Conservation (phyloP, 192 early-diverging fungal genomes). For the Podochytrium sp. region DNA sequence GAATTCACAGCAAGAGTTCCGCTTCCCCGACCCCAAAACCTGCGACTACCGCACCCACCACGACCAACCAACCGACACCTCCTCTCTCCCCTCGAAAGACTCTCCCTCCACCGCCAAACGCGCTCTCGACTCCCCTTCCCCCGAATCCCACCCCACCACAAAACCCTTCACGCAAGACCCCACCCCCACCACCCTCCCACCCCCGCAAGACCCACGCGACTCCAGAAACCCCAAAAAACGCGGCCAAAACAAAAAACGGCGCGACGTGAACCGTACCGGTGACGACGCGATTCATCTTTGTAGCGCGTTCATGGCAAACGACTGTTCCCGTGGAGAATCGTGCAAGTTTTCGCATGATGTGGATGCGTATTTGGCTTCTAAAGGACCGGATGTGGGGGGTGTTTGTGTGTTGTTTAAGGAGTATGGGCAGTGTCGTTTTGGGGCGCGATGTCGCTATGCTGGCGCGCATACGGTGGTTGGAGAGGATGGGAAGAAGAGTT, state of each 20-base stretch:
- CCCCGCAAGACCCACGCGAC: background rate
- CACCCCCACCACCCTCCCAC: no score
- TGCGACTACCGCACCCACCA: background rate
- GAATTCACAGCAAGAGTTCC: background rate
- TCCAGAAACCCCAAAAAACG: background rate
- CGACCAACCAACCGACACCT: background rate
- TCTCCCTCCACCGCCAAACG: no score
- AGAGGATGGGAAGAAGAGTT: slow-evolving; percentile 53
- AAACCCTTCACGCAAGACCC: background rate
- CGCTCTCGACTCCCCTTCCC: no score
- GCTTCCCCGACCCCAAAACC: background rate
- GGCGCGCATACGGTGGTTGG: slow-evolving; percentile 40
- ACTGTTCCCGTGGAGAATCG: slow-evolving; percentile 52
- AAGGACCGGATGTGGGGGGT: slow-evolving; percentile 74
- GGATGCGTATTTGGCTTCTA: slow-evolving; percentile 68
- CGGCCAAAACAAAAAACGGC: slow-evolving; percentile 41
- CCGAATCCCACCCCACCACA: background rate
- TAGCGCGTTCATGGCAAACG: slow-evolving; percentile 38
- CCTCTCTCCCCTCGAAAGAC: background rate
- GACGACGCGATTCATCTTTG: slow-evolving; percentile 57
- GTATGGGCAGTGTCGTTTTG: slow-evolving; percentile 71
- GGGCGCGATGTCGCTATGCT: slow-evolving; percentile 54
- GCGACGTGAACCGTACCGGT: background rate
- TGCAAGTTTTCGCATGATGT: slow-evolving; percentile 87
- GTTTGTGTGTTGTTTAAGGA: slow-evolving; percentile 71